Conservation (phyloP, 352 stramenopile species). For the Phytopythium delawarense region DNA sequence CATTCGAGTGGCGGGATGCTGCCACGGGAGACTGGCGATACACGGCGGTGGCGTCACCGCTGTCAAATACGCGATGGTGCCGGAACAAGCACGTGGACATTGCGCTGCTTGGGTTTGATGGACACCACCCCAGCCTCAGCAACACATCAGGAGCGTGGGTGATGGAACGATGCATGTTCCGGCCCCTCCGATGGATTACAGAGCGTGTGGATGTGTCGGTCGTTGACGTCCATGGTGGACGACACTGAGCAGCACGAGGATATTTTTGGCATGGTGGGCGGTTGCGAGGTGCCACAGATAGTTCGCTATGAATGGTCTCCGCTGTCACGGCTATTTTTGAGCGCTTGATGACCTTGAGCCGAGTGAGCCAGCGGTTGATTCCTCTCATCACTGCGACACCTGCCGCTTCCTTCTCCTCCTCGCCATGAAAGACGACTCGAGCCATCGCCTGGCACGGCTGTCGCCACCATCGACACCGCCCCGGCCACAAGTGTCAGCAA, state of each 20-base stretch:
- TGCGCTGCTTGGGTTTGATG: neutral
- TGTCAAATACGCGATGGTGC: neutral
- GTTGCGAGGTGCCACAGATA: neutral
- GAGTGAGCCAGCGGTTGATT: neutral
- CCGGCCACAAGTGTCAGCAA: neutral
- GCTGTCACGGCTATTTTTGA: neutral
- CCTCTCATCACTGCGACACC: neutral
- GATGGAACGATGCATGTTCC: neutral
- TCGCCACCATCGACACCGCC: neutral
- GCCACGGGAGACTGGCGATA: neutral
- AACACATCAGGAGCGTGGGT: neutral
- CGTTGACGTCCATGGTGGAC: neutral
- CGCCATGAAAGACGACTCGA: neutral
- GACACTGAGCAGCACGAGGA: neutral
- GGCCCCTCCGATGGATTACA: neutral
- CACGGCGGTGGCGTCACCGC: neutral
- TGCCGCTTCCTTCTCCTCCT: too few species aligned
- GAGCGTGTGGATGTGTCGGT: neutral
- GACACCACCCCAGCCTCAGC: neutral
- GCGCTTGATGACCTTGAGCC: neutral
- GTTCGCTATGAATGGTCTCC: neutral
- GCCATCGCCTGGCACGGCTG: neutral
- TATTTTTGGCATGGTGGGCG: neutral
- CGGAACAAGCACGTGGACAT: neutral
- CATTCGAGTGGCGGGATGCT: neutral